Base-by-base conservation (phyloP, 2,329 filamentous ascomycete species). In the Stromatinia cepivora region DNA sequence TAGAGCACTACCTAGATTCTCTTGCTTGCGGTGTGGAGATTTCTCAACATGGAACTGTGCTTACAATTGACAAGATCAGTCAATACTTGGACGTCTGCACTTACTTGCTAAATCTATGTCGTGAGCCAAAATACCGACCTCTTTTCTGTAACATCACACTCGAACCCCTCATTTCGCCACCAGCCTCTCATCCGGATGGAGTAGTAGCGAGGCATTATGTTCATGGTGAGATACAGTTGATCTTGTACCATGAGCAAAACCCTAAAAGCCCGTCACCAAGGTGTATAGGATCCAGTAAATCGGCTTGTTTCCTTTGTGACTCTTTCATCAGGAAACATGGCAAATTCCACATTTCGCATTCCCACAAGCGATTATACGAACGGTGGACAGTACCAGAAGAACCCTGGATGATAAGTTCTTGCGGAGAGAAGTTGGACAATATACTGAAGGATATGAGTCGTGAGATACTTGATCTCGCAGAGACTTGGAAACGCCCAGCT, bases 201-300 rank as follows among this genome's bases (percentile, higher is more conserved):
- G 52, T 58, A 50, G 17, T 4, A 3, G 28, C 34, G 9, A 25
- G 3, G 53, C 71, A 70, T 31, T 80, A 78, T 61, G 77, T 85
- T 28, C 84, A 86, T 70, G 83, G 83, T 5, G 83, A 85, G 71
- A 79, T 86, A n/a, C 83, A 85, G 70, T 77, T 86, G 9, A 48
- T 71, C 5, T 28, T 70, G 4, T 67, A 50, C n/a, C 70, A 73
- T 42, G 69, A 71, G 4, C 28, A 57, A 56, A 6, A 68, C n/a
- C 31, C 48, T n/a, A 48, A 7, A 10, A 3, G 22, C 1, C n/a
- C 7, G 15, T 52, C 45, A 4, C 71, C 72, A 28, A 50, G 70
- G 28, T 66, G 53, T 17, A 72, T 71, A 25, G 69, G 71, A 15
- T 74, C 72, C 4, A 74, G 70, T 46, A 73, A 73, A 46, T 69